These are phyloP conservation scores for Blastobotrys apis DNA, from an alignment of 1,139 yeast species.

Conservation along the genomic window DNA sequence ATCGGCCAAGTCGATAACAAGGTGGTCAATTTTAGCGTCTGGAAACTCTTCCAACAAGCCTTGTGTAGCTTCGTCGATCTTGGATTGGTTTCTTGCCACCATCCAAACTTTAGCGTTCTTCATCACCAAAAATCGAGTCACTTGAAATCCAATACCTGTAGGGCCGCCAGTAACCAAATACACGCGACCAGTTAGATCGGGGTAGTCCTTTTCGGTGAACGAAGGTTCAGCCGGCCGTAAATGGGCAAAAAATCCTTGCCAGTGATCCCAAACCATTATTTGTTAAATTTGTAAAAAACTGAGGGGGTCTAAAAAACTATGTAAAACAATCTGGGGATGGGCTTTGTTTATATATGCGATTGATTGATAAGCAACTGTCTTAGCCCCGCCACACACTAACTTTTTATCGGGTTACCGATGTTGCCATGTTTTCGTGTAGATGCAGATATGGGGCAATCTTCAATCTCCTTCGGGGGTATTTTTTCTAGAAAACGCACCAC, in stretches of 20 bases:
- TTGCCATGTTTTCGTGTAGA: no score
- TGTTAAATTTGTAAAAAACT: no score
- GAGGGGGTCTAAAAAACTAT: no score
- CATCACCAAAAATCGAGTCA: constrained; percentile 38
- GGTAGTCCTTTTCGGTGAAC: background rate
- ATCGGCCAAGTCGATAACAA: constrained; percentile 43
- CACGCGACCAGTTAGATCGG: constrained; percentile 42
- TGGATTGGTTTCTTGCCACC: constrained; percentile 39
- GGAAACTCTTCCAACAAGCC: constrained; percentile 30
- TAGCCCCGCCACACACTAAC: no score
- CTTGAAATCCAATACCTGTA: constrained; percentile 46
- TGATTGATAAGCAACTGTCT: no score
- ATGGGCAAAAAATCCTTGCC: background rate
- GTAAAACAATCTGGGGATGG: no score
- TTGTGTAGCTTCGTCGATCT: constrained; percentile 37
- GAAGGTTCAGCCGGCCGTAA: background rate
- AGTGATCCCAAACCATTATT: no score
- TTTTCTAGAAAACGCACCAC: no score
- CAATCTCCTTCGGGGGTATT: no score
- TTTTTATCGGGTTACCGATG: no score
- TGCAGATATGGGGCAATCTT: no score
- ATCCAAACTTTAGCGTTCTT: constrained; percentile 45
- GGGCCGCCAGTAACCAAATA: constrained; percentile 47
- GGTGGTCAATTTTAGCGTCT: constrained; percentile 24
- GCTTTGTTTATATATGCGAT: no score